Evolutionary conservation across 2,329 filamentous ascomycete species (phyloP).

Genomic region (Aspergillus tanneri): DNA sequence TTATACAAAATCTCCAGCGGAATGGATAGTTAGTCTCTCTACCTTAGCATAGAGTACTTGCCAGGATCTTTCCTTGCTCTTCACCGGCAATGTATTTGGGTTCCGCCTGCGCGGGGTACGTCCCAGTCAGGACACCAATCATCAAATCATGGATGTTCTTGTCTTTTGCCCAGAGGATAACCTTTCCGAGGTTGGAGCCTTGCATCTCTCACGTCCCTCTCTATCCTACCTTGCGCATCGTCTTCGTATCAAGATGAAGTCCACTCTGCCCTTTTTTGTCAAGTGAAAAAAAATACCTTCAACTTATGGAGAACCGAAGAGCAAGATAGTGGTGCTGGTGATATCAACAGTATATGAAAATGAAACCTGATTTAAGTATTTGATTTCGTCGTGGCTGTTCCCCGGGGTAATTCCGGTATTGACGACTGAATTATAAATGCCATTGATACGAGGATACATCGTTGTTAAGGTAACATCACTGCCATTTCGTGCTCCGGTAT

Average conservation of each 20-base stretch:
- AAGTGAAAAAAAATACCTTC: conserved; percentile 3
- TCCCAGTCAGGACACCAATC: conserved; percentile 26
- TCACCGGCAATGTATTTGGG: conserved; percentile 28
- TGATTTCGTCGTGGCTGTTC: not conserved
- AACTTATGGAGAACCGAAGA: no score
- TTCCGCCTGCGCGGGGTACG: conserved; percentile 32
- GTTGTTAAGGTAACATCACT: not conserved
- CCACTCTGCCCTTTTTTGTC: conserved; percentile 14
- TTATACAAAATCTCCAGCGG: not conserved
- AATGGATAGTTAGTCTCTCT: not conserved
- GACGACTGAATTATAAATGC: not conserved
- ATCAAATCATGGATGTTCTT: conserved; percentile 5
- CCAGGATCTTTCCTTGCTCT: conserved; percentile 9
- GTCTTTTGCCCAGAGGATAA: conserved; percentile 15
- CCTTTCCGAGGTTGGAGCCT: conserved; percentile 31
- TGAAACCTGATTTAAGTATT: not conserved
- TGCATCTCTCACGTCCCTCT: conserved; percentile 28
- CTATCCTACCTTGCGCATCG: conserved; percentile 20
- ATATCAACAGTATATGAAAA: not conserved
- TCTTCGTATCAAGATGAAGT: conserved; percentile 17
- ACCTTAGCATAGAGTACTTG: not conserved
- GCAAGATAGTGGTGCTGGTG: not conserved
- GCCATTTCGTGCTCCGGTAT: not conserved
- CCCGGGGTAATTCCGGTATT: conserved; percentile 2
- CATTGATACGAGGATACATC: not conserved